These are phyloP conservation scores for Aspergillus proliferans DNA, from an alignment of 2,329 filamentous ascomycete species.

Conservation along the genomic window DNA sequence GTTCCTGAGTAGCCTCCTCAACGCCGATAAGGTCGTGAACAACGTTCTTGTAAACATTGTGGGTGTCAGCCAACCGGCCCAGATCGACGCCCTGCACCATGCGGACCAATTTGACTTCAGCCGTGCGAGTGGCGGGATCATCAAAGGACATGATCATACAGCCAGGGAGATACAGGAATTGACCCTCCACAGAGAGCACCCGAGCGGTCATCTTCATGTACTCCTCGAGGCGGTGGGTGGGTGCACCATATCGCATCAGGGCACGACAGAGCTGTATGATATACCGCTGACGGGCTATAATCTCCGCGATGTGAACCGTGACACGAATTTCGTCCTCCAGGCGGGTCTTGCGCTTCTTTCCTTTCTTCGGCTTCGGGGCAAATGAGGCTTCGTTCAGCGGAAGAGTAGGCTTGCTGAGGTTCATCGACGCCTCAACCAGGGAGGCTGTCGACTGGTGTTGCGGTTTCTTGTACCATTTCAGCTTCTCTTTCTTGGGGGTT, in stretches of 20 bases:
- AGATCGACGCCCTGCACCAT: constrained; percentile 36
- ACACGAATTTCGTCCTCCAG: constrained; percentile 48
- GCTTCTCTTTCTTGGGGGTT: constrained; percentile 32
- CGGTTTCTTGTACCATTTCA: constrained; percentile 40
- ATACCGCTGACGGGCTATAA: constrained; percentile 73
- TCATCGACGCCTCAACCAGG: constrained; percentile 32
- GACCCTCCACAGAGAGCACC: constrained; percentile 77
- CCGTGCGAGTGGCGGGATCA: constrained; percentile 37
- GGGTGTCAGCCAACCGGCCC: constrained; percentile 36
- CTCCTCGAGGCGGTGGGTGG: constrained; percentile 80
- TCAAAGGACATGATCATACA: constrained; percentile 62
- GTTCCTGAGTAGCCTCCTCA: constrained; percentile 34
- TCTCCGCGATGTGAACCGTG: constrained; percentile 58
- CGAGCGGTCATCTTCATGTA: constrained; percentile 84
- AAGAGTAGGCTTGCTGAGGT: constrained; percentile 27
- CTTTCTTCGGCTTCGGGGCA: constrained; percentile 15
- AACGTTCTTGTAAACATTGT: constrained; percentile 40
- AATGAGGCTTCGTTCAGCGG: constrained; percentile 21
- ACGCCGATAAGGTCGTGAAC: constrained; percentile 39
- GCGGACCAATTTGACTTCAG: constrained; percentile 38
- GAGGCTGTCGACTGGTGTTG: constrained; percentile 33
- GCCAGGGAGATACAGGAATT: constrained; percentile 68
- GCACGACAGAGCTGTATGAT: constrained; percentile 77
- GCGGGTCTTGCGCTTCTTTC: constrained; percentile 17
- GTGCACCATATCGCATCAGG: constrained; percentile 83